Conservation (phyloP, 2,329 filamentous ascomycete species). For the Alternaria triticina region DNA sequence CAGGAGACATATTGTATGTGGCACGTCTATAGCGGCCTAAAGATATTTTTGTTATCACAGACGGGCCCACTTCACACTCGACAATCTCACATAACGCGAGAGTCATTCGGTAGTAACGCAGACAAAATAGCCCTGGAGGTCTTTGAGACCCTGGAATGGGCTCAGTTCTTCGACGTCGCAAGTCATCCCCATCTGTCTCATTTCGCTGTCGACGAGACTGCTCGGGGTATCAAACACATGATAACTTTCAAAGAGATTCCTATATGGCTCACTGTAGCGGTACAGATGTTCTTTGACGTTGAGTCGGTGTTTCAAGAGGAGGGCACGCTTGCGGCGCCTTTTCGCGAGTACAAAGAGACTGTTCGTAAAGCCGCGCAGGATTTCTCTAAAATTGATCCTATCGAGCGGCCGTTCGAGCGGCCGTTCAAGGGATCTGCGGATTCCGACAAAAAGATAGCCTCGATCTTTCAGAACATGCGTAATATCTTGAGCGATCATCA, state of each 20-base stretch:
- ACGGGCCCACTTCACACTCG: not conserved
- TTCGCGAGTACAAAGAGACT: not conserved
- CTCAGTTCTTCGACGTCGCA: not conserved
- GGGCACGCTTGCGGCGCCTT: not conserved
- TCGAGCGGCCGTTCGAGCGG: not conserved
- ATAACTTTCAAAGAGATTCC: not conserved
- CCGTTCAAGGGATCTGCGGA: not conserved
- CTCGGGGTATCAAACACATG: not conserved
- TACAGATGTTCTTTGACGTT: not conserved
- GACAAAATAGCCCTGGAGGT: not conserved
- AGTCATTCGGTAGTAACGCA: not conserved
- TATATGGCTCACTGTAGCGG: not conserved
- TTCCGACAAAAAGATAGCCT: not conserved
- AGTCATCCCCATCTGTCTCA: not conserved
- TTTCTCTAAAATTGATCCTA: not conserved
- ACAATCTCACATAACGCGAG: not conserved
- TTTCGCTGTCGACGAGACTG: not conserved
- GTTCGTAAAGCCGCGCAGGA: not conserved
- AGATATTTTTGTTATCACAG: not conserved
- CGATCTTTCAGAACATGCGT: not conserved
- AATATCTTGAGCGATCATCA: not conserved
- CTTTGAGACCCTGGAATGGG: not conserved
- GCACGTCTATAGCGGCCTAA: not conserved
- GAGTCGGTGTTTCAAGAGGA: not conserved
- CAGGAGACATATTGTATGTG: not conserved